phyloP scores from a whole-genome alignment of 441 rosid species.

The Erysimum cheiri region DNA sequence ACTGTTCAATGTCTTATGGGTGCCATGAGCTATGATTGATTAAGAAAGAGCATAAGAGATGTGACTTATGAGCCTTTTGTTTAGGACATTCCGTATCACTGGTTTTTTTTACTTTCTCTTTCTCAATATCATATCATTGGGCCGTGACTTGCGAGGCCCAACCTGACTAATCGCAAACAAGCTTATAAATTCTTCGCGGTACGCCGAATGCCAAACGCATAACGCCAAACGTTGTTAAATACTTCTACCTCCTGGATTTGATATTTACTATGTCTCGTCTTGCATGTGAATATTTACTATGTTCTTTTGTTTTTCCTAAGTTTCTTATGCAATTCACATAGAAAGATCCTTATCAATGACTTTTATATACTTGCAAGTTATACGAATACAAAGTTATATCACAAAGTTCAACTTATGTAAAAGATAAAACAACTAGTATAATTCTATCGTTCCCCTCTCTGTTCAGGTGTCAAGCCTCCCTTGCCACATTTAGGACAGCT shows the following conservation, averaged over 20 bases:
- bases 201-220: background rate
- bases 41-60: background rate
- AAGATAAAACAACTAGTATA: constrained; percentile 5
- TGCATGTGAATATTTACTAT: background rate
- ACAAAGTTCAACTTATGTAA: background rate
- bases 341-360: background rate
- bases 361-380: constrained; percentile 2
- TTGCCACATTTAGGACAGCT: constrained; percentile 74
- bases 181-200: background rate
- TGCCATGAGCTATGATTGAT: background rate
- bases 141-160: constrained; percentile 6
- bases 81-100: background rate
- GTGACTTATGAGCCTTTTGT: background rate
- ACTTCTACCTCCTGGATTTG: background rate
- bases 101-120: background rate
- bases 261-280: background rate
- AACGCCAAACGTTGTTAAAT: too few relatives aligned
- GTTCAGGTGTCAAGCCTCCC: constrained; percentile 86
- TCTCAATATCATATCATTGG: background rate
- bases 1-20: background rate
- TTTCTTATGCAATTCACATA: constrained; percentile 1
- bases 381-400: background rate
- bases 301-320: background rate
- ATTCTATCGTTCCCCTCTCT: constrained; percentile 77
- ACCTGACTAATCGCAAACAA: background rate